phyloP scores from a whole-genome alignment of 78 protist species.

The Dictyostelium brefeldianum region DNA sequence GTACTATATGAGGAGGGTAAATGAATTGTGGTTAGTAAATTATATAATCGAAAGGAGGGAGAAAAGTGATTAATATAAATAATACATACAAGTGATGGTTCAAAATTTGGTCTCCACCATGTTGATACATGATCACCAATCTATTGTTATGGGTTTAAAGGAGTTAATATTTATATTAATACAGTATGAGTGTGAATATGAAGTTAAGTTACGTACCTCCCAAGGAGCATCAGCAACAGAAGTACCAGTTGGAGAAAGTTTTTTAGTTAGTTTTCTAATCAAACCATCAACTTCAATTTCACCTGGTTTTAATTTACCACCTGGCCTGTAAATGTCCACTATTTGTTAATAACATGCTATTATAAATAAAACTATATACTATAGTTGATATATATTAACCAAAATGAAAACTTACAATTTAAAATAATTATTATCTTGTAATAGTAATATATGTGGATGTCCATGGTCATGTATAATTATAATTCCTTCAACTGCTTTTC shows the following conservation, averaged over 20 bases:
- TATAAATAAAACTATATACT: too few relatives aligned
- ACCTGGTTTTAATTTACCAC: slow-evolving; percentile 87
- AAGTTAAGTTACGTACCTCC: slow-evolving; percentile 22
- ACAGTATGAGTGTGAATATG: not conserved
- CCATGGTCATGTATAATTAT: slow-evolving; percentile 89
- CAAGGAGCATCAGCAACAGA: slow-evolving; percentile 44
- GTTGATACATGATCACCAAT: slow-evolving; percentile 74
- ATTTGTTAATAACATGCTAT: not conserved
- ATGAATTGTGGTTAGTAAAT: too few relatives aligned
- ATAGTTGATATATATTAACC: too few relatives aligned
- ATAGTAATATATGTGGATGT: slow-evolving; percentile 91
- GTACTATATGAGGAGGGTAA: too few relatives aligned
- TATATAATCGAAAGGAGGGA: too few relatives aligned
- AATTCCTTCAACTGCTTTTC: slow-evolving; percentile 85
- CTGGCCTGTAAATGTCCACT: slow-evolving; percentile 74
- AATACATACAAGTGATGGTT: slow-evolving; percentile 57
- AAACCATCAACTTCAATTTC: slow-evolving; percentile 88
- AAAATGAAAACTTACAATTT: slow-evolving; percentile 60
- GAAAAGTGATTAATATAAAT: not conserved
- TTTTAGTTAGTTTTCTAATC: slow-evolving; percentile 81
- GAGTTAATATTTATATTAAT: not conserved
- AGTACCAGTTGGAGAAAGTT: slow-evolving; percentile 69
- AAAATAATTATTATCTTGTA: slow-evolving; percentile 73
- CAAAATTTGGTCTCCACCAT: slow-evolving; percentile 92
- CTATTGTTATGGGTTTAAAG: not conserved